Conservation (phyloP, 1,139 yeast species). For the Candida neerlandica region DNA sequence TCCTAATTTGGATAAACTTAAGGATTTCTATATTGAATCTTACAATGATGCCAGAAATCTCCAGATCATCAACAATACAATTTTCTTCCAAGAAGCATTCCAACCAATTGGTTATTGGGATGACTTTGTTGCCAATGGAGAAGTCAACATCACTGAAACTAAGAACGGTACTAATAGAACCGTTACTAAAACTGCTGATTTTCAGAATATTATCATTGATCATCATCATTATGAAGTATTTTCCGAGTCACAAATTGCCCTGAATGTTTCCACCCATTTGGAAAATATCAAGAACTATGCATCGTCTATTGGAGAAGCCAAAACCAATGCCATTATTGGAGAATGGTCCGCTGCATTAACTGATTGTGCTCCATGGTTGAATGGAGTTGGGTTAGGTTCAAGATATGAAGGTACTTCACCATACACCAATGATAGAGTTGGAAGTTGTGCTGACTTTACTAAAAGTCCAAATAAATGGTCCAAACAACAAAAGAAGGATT, state of each 20-base stretch:
- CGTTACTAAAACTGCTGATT: constrained; percentile 17
- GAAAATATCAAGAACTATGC: constrained; percentile 40
- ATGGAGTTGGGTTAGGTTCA: constrained; percentile 89
- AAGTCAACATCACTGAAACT: constrained; percentile 14
- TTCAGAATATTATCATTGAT: constrained; percentile 53
- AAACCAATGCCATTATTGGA: constrained; percentile 67
- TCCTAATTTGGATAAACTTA: constrained; percentile 38
- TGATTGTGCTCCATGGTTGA: constrained; percentile 90
- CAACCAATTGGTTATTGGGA: constrained; percentile 54
- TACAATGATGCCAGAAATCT: constrained; percentile 39
- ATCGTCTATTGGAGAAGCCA: constrained; percentile 36
- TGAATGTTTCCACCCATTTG: constrained; percentile 40
- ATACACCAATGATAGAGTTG: constrained; percentile 35
- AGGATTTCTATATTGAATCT: constrained; percentile 43
- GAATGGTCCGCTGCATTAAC: constrained; percentile 96
- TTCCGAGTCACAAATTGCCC: constrained; percentile 37
- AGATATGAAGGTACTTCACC: constrained; percentile 65
- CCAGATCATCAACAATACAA: constrained; percentile 43
- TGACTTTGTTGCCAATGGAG: constrained; percentile 36
- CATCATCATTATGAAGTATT: constrained; percentile 71
- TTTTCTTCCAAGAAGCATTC: constrained; percentile 64
- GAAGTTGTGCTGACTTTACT: constrained; percentile 30
- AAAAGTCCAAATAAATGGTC: constrained; percentile 38
- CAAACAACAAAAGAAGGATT: constrained; percentile 41
- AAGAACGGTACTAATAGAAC: constrained; percentile 16